Percentiles rank a stretch among this genome's conserved stretches.
phyloP scores from a whole-genome alignment of 805 yeast genomes.

The Starmera quercuum region DNA sequence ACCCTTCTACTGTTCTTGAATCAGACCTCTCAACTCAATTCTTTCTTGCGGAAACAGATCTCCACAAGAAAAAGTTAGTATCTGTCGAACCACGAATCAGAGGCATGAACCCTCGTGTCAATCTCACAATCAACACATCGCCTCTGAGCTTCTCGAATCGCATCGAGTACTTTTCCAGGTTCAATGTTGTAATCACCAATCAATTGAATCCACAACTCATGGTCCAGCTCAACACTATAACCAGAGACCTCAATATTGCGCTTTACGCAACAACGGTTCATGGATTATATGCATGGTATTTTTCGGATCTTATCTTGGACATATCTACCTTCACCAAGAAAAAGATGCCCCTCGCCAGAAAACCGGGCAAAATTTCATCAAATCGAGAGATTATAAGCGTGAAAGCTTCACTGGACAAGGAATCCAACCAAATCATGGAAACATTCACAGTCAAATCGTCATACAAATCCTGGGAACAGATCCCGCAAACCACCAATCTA shows the following conservation, averaged over 20 bases:
- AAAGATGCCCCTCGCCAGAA: conserved; percentile 39
- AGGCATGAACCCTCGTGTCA: conserved; percentile 77
- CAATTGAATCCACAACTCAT: conserved; percentile 42
- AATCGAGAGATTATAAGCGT: conserved; percentile 36
- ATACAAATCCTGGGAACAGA: conserved; percentile 29
- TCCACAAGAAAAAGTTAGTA: conserved; percentile 50
- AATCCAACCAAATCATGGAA: conserved; percentile 28
- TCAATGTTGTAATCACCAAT: conserved; percentile 71
- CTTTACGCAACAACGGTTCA: conserved; percentile 61
- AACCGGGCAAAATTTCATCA: conserved; percentile 39
- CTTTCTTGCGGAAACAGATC: conserved; percentile 47
- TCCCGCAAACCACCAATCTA: conserved; percentile 21
- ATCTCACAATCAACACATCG: conserved; percentile 35
- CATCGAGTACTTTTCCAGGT: conserved; percentile 37
- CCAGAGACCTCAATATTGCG: conserved; percentile 54
- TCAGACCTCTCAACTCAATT: conserved; percentile 72
- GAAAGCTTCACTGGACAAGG: conserved; percentile 21
- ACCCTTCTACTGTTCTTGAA: conserved; percentile 42
- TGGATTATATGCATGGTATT: conserved; percentile 79
- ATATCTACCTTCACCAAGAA: conserved; percentile 45
- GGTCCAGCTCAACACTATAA: conserved; percentile 39
- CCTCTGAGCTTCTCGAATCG: conserved; percentile 14
- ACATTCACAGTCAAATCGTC: conserved; percentile 27
- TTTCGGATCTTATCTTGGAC: conserved; percentile 70
- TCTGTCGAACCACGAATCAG: conserved; percentile 49